Percentiles rank a stretch among this genome's conserved stretches.
These are phyloP conservation scores for Lavandula angustifolia DNA, from an alignment of 257 asterid species.

Conservation along the genomic window DNA sequence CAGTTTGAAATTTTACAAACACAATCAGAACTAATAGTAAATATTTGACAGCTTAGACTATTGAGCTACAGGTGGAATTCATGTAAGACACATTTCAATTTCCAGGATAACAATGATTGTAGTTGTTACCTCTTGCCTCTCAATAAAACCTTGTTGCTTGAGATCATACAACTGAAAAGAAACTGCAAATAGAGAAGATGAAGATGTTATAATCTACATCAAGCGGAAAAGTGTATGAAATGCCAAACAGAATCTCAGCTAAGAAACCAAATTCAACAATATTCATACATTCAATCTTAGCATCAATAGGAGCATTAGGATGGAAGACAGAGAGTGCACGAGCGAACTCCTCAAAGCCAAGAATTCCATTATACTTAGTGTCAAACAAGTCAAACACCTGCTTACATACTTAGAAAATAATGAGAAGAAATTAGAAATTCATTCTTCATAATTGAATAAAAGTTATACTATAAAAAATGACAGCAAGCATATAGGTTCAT, in stretches of 20 bases:
- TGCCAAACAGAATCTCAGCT: no score
- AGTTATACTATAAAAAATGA: background rate
- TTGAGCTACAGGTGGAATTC: conserved; percentile 13
- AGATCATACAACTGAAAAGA: conserved; percentile 97
- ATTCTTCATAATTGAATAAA: conserved; percentile 16
- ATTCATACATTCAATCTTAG: conserved; percentile 83
- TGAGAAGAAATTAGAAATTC: conserved; percentile 23
- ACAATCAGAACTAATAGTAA: conserved; percentile 13
- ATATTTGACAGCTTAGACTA: conserved; percentile 1
- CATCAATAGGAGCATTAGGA: conserved; percentile 96
- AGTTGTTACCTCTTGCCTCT: conserved; percentile 88
- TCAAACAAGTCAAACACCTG: conserved; percentile 98
- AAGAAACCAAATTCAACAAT: conserved; percentile 16
- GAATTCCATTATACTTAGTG: conserved; percentile 93
- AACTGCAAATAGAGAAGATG: conserved; percentile 56
- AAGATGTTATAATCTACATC: no score
- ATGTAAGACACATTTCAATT: background rate
- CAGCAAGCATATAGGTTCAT: conserved; percentile 3
- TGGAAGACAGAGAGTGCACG: conserved; percentile 98
- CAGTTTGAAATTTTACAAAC: conserved; percentile 2
- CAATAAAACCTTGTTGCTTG: conserved; percentile 98
- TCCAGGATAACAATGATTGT: conserved; percentile 7
- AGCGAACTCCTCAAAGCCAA: conserved; percentile 97
- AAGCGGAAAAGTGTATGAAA: conserved; percentile 15
- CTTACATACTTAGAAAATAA: conserved; percentile 15